Evolutionary conservation across 331 rosid species (phyloP).

Genomic region (Spiraea crenata): DNA sequence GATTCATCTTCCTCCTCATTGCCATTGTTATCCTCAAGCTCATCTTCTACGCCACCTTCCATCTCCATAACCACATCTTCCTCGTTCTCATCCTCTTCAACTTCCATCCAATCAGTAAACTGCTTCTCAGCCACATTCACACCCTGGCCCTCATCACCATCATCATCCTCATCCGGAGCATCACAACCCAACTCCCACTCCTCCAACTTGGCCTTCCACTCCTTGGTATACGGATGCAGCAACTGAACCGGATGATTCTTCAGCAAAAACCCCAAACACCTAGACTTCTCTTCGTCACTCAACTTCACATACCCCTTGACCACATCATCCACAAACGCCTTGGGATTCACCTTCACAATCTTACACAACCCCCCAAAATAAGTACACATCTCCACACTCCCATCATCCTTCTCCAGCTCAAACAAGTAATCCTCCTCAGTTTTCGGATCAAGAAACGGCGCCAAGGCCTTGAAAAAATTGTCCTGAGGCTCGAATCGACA

Average conservation of each 20-base stretch:
- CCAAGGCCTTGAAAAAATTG: constrained; percentile 48
- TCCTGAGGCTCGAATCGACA: constrained; percentile 90
- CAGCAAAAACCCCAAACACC: constrained; percentile 75
- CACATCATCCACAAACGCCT: constrained; percentile 91
- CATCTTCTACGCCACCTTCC: constrained; percentile 32
- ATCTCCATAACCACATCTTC: constrained; percentile 23
- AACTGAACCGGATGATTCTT: constrained; percentile 67
- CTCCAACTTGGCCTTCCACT: constrained; percentile 95
- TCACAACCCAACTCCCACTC: constrained; percentile 94
- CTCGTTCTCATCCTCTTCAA: constrained; percentile 22
- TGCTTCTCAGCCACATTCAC: constrained; percentile 45
- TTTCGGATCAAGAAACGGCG: constrained; percentile 73
- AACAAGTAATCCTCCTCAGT: constrained; percentile 65
- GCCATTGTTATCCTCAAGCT: constrained; percentile 19
- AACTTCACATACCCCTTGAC: constrained; percentile 72
- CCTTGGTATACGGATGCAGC: constrained; percentile 89
- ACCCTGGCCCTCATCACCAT: constrained; percentile 5
- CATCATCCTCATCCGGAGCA: constrained; percentile 75
- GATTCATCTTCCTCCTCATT: constrained; percentile 31
- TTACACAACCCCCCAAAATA: constrained; percentile 84
- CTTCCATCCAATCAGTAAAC: constrained; percentile 83
- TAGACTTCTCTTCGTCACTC: constrained; percentile 76
- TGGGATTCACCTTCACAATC: constrained; percentile 65
- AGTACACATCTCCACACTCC: constrained; percentile 69
- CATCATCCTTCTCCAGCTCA: constrained; percentile 62